Evolutionary conservation across 1,284 basidiomycete genomes (phyloP).

Genomic region (Sporisorium iseilematis-ciliati): DNA sequence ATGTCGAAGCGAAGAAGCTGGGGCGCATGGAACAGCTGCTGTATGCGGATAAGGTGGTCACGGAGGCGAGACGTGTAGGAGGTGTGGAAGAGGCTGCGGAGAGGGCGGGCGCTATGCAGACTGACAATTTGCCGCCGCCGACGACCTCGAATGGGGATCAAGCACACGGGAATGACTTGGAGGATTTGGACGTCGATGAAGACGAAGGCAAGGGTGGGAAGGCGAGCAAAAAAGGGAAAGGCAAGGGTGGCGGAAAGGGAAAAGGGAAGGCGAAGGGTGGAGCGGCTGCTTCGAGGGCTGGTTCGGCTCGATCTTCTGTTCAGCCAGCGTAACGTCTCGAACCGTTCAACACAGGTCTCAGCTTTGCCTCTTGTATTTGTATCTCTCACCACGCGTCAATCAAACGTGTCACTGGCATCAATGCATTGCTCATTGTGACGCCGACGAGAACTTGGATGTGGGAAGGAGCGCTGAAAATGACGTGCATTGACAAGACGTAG

Average conservation of each 20-base stretch:
- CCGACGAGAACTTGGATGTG: not conserved
- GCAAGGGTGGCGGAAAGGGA: conserved; percentile 26
- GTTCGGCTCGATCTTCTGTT: conserved; percentile 35
- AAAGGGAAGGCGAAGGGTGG: conserved; percentile 29
- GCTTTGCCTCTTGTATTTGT: conserved; percentile 29
- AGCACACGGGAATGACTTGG: conserved; percentile 18
- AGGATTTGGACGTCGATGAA: conserved; percentile 32
- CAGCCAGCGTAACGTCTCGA: conserved; percentile 17
- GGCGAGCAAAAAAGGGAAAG: conserved; percentile 25
- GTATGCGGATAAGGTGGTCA: conserved; percentile 67
- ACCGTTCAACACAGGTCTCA: not conserved
- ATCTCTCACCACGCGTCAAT: conserved; percentile 7
- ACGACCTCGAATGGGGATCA: conserved; percentile 19
- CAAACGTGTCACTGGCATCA: not conserved
- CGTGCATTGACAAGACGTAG: too few relatives aligned
- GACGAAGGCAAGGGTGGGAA: conserved; percentile 22
- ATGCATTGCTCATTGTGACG: not conserved
- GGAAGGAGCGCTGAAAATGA: too few relatives aligned
- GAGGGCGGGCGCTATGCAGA: conserved; percentile 54
- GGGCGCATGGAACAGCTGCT: conserved; percentile 66
- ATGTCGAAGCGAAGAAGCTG: conserved; percentile 63
- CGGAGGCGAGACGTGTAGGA: conserved; percentile 61
- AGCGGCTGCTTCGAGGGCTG: conserved; percentile 27
- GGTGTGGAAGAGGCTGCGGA: conserved; percentile 63
- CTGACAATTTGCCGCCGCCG: conserved; percentile 37